Conservation (phyloP, 140 eudicot genomes). For the Bidens hawaiensis region DNA sequence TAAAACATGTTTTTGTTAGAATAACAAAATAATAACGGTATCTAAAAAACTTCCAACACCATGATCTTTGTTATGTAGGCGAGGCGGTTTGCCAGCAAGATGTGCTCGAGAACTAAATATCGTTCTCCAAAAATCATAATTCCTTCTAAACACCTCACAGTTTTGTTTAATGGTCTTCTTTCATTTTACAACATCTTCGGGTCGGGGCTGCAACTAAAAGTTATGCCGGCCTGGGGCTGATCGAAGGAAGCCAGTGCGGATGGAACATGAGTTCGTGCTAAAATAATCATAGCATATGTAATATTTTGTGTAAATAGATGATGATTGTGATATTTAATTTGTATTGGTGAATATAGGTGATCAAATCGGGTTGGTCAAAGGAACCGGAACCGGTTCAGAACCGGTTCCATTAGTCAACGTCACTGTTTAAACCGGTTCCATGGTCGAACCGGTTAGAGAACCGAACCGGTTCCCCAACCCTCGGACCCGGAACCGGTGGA, state of each 20-base stretch:
- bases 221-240: constrained; percentile 13
- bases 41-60: background rate
- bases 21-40: too few relatives aligned
- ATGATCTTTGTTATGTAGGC: constrained; percentile 39
- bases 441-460: too few relatives aligned
- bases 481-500: too few relatives aligned
- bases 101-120: constrained; percentile 71
- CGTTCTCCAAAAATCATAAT: constrained; percentile 54
- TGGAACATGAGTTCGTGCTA: constrained; percentile 17
- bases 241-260: constrained; percentile 18
- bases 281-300: constrained; percentile 18
- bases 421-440: too few relatives aligned
- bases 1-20: constrained; percentile 31
- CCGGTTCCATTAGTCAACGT: too few relatives aligned
- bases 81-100: constrained; percentile 81
- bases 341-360: constrained; percentile 16
- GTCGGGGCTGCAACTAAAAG: constrained; percentile 10
- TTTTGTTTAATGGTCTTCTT: constrained; percentile 34
- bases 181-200: background rate
- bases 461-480: too few relatives aligned
- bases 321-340: background rate
- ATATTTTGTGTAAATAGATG: constrained; percentile 22
- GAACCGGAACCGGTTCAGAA: too few relatives aligned
- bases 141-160: constrained; percentile 20
- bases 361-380: too few relatives aligned